Evolutionary conservation across 768 basidiomycete genomes (phyloP).

Genomic region (Calvatia gigantea): DNA sequence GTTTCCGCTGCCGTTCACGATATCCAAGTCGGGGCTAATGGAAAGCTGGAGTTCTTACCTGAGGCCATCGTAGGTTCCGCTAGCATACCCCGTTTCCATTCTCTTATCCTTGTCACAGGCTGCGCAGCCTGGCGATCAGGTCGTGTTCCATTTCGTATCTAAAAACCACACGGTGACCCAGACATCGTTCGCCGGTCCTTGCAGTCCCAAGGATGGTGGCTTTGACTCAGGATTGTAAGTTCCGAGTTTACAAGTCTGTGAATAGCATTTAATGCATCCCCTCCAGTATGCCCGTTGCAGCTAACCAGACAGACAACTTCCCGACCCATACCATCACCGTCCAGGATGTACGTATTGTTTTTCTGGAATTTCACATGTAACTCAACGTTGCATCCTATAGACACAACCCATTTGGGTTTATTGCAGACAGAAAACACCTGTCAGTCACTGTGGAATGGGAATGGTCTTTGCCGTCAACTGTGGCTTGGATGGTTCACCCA

Average conservation of each 20-base stretch:
- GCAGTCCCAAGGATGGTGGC: conserved; percentile 46
- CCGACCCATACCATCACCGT: conserved; percentile 53
- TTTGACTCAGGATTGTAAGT: conserved; percentile 58
- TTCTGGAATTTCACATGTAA: not conserved
- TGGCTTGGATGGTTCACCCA: conserved; percentile 46
- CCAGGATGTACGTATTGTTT: conserved; percentile 32
- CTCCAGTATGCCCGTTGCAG: conserved; percentile 47
- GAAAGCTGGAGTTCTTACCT: conserved; percentile 41
- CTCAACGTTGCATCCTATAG: conserved; percentile 22
- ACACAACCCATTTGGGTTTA: conserved; percentile 58
- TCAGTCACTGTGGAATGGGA: conserved; percentile 56
- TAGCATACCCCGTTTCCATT: not conserved
- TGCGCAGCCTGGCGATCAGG: conserved; percentile 52
- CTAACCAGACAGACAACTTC: conserved; percentile 44
- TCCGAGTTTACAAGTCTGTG: conserved; percentile 9
- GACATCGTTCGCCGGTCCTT: conserved; percentile 51
- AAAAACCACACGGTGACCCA: conserved; percentile 56
- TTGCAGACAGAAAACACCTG: conserved; percentile 51
- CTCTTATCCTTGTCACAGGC: conserved; percentile 23
- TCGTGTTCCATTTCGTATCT: conserved; percentile 58
- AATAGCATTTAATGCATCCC: conserved; percentile 8
- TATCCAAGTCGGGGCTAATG: conserved; percentile 49
- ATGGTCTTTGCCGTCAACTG: conserved; percentile 72
- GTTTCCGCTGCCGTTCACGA: conserved; percentile 48
- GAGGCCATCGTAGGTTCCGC: conserved; percentile 45